Evolutionary conservation across 2,329 filamentous ascomycete species (phyloP).

Genomic region (Fusarium kyushuense): DNA sequence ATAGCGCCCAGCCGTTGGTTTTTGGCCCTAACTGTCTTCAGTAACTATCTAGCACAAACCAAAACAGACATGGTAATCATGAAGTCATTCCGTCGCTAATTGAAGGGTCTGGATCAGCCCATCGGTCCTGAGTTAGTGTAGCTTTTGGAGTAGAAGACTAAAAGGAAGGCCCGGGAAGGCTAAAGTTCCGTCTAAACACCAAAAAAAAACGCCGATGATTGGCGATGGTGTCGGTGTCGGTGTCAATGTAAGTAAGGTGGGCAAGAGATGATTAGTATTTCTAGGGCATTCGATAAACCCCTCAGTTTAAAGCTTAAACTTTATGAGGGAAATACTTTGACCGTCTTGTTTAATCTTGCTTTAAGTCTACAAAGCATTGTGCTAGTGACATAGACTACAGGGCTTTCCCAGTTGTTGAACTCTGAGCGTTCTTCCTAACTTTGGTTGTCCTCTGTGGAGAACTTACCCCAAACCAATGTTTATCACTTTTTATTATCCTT

Average conservation of each 20-base stretch:
- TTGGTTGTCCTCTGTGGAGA: background rate
- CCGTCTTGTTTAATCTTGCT: background rate
- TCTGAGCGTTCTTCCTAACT: background rate
- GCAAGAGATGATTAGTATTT: background rate
- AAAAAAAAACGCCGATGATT: slow-evolving; percentile 5
- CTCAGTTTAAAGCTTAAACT: slow-evolving; percentile 6
- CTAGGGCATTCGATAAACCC: slow-evolving; percentile 13
- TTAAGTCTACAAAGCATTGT: background rate
- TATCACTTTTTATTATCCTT: too few species aligned
- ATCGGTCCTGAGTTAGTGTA: background rate
- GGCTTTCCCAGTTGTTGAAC: background rate
- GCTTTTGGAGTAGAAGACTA: background rate
- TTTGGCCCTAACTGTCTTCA: slow-evolving; percentile 10
- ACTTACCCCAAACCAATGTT: background rate
- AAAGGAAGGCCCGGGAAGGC: background rate
- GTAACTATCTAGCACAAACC: slow-evolving; percentile 8
- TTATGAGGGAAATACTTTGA: slow-evolving; percentile 10
- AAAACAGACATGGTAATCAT: slow-evolving; percentile 29
- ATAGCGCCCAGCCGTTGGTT: slow-evolving; percentile 13
- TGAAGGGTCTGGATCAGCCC: slow-evolving; percentile 11
- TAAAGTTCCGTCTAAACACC: background rate
- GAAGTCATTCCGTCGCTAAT: slow-evolving; percentile 21
- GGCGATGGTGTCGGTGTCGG: background rate
- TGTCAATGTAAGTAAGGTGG: slow-evolving; percentile 19
- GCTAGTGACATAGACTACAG: background rate